phyloP scores from a whole-genome alignment of 2,329 filamentous ascomycete genomes.

The Kalmusia sp. region DNA sequence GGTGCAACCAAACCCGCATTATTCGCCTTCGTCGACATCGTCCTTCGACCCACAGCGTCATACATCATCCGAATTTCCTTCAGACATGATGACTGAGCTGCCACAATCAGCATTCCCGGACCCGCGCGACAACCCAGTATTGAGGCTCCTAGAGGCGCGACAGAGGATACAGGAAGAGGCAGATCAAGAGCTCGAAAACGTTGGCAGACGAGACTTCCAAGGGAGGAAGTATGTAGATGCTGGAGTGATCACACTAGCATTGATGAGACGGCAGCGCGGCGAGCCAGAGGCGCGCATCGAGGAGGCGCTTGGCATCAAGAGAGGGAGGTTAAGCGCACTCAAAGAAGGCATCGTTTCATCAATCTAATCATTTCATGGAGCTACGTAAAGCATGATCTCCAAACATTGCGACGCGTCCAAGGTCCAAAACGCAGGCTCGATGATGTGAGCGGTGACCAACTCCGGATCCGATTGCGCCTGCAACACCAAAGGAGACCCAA shows the following conservation, averaged over 20 bases:
- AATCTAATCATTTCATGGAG: constrained; percentile 23
- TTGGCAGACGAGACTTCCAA: constrained; percentile 49
- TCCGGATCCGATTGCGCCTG: constrained; percentile 17
- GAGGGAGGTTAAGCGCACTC: constrained; percentile 38
- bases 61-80: constrained; percentile 30
- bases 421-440: constrained; percentile 6
- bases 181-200: constrained; percentile 59
- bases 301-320: constrained; percentile 39
- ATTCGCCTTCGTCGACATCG: constrained; percentile 63
- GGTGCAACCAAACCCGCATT: constrained; percentile 64
- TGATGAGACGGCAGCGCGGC: constrained; percentile 39
- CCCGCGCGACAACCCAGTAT: constrained; percentile 58
- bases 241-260: constrained; percentile 46
- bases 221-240: constrained; percentile 56
- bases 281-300: constrained; percentile 41
- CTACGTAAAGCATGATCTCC: constrained; percentile 4
- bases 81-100: constrained; percentile 41
- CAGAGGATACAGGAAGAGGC: constrained; percentile 59
- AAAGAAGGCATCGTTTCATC: constrained; percentile 31
- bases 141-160: constrained; percentile 61
- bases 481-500: constrained; percentile 15
- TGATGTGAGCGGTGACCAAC: neutral
- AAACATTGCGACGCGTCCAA: constrained; percentile 25
- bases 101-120: constrained; percentile 42
- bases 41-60: constrained; percentile 42